A percentile compares a stretch with the other conserved stretches of the same genome.
phyloP scores from a whole-genome alignment of 768 basidiomycete species.

The Chalciporus sphaerocephalus region DNA sequence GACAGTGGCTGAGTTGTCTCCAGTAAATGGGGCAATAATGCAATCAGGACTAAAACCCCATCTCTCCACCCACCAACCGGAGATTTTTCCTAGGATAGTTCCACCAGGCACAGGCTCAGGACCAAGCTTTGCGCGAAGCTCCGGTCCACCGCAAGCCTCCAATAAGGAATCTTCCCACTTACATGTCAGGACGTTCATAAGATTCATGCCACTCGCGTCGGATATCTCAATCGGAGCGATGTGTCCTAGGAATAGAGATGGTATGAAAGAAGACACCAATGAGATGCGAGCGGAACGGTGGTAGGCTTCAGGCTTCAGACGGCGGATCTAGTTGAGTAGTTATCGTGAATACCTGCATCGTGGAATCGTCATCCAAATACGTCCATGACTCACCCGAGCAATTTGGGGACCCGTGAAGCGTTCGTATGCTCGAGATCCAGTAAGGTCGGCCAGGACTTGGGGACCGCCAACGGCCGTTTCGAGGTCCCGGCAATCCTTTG shows the following conservation, averaged over 20 bases:
- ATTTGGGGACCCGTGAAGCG: constrained; percentile 88
- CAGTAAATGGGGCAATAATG: constrained; percentile 78
- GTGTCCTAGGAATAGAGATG: constrained; percentile 74
- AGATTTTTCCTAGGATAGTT: constrained; percentile 58
- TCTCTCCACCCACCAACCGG: constrained; percentile 64
- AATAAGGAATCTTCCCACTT: constrained; percentile 72
- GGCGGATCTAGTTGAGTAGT: constrained; percentile 51
- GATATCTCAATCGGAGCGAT: constrained; percentile 82
- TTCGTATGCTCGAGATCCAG: constrained; percentile 82
- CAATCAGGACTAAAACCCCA: constrained; percentile 78
- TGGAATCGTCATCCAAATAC: background rate
- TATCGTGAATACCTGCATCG: background rate
- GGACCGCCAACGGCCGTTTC: constrained; percentile 67
- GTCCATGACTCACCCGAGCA: constrained; percentile 47
- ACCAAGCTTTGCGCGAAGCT: constrained; percentile 65
- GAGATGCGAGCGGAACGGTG: constrained; percentile 62
- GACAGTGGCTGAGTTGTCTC: constrained; percentile 86
- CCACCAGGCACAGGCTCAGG: constrained; percentile 75
- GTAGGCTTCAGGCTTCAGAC: constrained; percentile 50
- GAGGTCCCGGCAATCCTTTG: constrained; percentile 63
- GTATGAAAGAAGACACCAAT: constrained; percentile 77
- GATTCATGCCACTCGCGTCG: constrained; percentile 88
- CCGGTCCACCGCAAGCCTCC: constrained; percentile 62
- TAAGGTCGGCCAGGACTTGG: constrained; percentile 66
- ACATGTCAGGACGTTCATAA: constrained; percentile 71